Evolutionary conservation across 2,329 filamentous ascomycete species (phyloP).

Genomic region (Aspergillus tanneri): DNA sequence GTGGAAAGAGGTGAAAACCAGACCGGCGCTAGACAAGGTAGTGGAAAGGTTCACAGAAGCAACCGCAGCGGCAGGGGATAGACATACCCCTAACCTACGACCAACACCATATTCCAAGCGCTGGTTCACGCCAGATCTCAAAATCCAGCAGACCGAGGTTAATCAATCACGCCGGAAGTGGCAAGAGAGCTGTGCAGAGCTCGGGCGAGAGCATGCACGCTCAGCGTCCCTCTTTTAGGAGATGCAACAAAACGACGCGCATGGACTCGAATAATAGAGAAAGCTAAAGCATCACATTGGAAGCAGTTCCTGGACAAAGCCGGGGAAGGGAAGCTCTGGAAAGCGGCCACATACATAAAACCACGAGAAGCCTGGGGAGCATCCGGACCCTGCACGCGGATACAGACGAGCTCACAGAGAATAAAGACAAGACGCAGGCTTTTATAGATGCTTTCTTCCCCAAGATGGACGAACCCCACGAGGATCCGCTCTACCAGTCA

Average conservation of each 20-base stretch:
- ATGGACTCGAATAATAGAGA: constrained; percentile 23
- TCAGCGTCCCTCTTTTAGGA: constrained; percentile 13
- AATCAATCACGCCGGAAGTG: too few species aligned
- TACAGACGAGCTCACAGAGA: too few species aligned
- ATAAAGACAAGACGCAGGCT: too few species aligned
- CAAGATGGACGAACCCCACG: too few species aligned
- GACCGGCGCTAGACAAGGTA: constrained; percentile 8
- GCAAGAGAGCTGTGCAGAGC: constrained; percentile 11
- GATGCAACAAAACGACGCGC: constrained; percentile 16
- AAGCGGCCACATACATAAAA: constrained; percentile 17
- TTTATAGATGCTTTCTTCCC: too few species aligned
- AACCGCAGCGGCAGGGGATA: too few species aligned
- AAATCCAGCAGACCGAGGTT: too few species aligned
- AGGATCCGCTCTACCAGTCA: too few species aligned
- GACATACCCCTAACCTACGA: constrained; percentile 4
- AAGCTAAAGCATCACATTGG: constrained; percentile 21
- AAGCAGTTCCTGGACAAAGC: constrained; percentile 25
- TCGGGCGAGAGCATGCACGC: constrained; percentile 5
- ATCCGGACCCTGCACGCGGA: too few species aligned
- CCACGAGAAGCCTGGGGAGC: constrained; percentile 13
- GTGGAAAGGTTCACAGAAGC: constrained; percentile 16
- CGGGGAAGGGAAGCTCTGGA: constrained; percentile 18
- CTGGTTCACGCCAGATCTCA: too few species aligned
- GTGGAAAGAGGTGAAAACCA: too few species aligned
- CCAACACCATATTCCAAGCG: constrained; percentile 23